Percentiles rank a stretch among this genome's conserved stretches.
Evolutionary conservation across 345 rosid genomes (phyloP).

Genomic region (Raphanus sativus): DNA sequence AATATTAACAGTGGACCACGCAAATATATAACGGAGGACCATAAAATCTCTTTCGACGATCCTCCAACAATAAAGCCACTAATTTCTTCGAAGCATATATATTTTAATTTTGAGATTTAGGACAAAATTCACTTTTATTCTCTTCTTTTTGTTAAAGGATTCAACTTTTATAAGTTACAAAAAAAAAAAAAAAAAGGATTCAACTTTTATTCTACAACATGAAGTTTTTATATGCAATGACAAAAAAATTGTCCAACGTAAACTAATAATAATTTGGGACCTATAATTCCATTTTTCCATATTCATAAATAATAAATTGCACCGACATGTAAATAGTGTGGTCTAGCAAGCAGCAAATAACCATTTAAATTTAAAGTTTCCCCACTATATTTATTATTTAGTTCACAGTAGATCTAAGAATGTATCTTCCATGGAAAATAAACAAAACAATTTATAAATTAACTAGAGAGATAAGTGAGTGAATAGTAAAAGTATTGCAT

Average conservation of each 20-base stretch:
- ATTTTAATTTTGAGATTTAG: background rate
- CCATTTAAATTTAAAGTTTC: no score
- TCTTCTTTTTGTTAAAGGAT: no score
- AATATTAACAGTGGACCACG: background rate
- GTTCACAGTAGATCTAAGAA: background rate
- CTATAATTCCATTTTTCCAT: background rate
- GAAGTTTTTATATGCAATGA: background rate
- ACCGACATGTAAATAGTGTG: background rate
- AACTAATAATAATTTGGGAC: background rate
- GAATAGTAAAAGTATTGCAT: background rate
- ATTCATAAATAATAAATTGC: background rate
- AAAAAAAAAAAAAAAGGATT: no score
- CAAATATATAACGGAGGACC: background rate
- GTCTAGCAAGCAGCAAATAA: background rate
- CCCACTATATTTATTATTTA: background rate
- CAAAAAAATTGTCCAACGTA: background rate
- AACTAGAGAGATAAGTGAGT: background rate
- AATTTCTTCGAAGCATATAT: background rate
- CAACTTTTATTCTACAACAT: background rate
- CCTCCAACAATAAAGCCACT: background rate
- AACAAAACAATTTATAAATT: background rate
- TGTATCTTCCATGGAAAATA: background rate
- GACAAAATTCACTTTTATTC: background rate
- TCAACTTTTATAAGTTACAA: no score
- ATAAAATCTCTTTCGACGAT: background rate